Evolutionary conservation across 2,329 filamentous ascomycete species (phyloP).

Genomic region (Botrytis medusae): DNA sequence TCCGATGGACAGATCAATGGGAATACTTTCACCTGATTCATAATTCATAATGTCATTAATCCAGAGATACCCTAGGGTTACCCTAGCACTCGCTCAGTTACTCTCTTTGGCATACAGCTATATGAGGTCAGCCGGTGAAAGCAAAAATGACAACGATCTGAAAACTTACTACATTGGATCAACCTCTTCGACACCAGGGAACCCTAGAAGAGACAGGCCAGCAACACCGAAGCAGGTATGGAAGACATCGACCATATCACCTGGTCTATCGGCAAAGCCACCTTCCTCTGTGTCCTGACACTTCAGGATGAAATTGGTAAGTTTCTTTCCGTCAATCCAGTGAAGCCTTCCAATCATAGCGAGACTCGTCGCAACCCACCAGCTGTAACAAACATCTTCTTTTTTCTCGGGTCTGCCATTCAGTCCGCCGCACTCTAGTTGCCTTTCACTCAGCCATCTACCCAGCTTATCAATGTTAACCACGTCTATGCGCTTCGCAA

Average conservation of each 20-base stretch:
- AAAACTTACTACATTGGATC: conserved; percentile 77
- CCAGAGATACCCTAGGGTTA: conserved; percentile 28
- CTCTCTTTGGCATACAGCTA: conserved; percentile 70
- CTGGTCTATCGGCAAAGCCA: conserved; percentile 86
- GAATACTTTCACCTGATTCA: neutral
- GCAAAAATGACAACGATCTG: neutral
- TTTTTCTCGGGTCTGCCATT: conserved; percentile 95
- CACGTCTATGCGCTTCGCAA: conserved; percentile 77
- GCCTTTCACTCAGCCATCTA: conserved; percentile 89
- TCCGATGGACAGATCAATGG: neutral
- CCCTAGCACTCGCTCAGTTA: conserved; percentile 59
- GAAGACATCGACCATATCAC: conserved; percentile 96
- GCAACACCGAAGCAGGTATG: conserved; percentile 89
- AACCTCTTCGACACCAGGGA: conserved; percentile 73
- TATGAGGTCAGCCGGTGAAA: conserved; percentile 25
- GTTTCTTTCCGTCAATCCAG: conserved; percentile 86
- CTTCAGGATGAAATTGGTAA: conserved; percentile 77
- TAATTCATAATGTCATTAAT: conserved; percentile 4
- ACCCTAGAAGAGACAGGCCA: conserved; percentile 79
- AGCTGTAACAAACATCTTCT: conserved; percentile 97
- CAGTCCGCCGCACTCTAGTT: conserved; percentile 80
- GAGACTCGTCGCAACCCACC: conserved; percentile 95
- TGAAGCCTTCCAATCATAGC: conserved; percentile 84
- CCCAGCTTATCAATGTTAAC: conserved; percentile 81
- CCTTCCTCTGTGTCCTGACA: conserved; percentile 85